Conservation (phyloP, 345 rosid genomes). For the Melaleuca quinquenervia region DNA sequence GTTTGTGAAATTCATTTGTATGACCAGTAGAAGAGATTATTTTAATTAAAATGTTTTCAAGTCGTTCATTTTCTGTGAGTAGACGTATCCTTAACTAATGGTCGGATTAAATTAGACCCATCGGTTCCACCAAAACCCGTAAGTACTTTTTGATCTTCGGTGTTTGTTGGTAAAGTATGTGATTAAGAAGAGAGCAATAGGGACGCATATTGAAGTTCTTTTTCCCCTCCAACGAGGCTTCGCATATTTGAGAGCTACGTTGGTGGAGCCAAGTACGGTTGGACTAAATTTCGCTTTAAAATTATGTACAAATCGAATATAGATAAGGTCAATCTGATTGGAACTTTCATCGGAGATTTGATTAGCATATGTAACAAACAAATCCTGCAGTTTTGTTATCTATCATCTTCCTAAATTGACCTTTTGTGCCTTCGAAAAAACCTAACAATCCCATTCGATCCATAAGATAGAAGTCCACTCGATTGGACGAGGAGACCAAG, state of each 20-base stretch:
- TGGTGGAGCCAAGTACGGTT: background rate
- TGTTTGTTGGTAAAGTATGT: background rate
- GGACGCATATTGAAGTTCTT: background rate
- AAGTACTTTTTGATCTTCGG: background rate
- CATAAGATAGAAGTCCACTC: background rate
- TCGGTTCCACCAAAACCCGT: background rate
- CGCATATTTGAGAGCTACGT: background rate
- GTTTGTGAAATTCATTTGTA: background rate
- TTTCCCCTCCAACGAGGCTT: background rate
- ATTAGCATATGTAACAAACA: background rate
- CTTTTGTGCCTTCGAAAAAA: background rate
- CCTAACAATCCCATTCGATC: background rate
- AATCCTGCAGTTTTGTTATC: background rate
- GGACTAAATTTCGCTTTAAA: background rate
- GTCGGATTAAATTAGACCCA: background rate
- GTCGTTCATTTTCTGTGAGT: background rate
- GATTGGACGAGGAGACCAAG: background rate
- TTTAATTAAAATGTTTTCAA: background rate
- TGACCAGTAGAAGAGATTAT: fast-evolving
- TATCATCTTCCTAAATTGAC: background rate
- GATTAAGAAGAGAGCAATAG: background rate
- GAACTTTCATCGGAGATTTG: background rate
- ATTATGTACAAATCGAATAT: background rate
- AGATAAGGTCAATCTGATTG: background rate
- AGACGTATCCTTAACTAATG: background rate